phyloP scores from a whole-genome alignment of 441 rosid genomes.

The Melastoma candidum region DNA sequence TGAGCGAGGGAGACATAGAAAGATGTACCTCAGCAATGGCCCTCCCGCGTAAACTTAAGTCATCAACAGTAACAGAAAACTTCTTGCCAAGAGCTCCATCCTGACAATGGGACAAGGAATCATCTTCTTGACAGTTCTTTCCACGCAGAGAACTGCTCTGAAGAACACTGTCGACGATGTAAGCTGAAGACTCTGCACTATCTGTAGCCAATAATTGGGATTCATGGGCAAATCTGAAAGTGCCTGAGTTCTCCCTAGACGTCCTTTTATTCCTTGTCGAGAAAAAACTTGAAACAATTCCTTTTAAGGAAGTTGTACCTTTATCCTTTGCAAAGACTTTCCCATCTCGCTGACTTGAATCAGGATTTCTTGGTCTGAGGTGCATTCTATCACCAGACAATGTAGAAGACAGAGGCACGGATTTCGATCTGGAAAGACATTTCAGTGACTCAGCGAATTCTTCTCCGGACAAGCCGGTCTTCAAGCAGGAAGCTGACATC shows the following conservation, averaged over 20 bases:
- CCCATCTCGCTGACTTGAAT: constrained; percentile 28
- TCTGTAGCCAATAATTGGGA: constrained; percentile 29
- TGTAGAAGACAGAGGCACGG: constrained; percentile 51
- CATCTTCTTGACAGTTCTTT: constrained; percentile 27
- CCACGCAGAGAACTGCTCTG: constrained; percentile 24
- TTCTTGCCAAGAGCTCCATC: constrained; percentile 22
- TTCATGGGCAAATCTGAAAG: constrained; percentile 28
- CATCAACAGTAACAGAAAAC: constrained; percentile 15
- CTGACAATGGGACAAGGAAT: constrained; percentile 26
- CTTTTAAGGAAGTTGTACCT: constrained; percentile 49
- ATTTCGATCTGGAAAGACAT: constrained; percentile 63
- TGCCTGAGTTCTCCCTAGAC: constrained; percentile 40
- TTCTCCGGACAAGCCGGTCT: constrained; percentile 28
- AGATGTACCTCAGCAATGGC: constrained; percentile 21
- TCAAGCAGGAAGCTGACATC: constrained; percentile 47
- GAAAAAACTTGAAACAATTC: constrained; percentile 81
- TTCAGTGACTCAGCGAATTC: constrained; percentile 32
- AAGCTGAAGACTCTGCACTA: constrained; percentile 22
- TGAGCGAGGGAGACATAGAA: too few relatives aligned
- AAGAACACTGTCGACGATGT: constrained; percentile 14
- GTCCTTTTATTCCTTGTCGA: constrained; percentile 56
- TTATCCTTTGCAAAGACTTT: constrained; percentile 43
- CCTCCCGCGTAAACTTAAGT: constrained; percentile 24
- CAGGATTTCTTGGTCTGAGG: constrained; percentile 31
- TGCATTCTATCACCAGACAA: constrained; percentile 29